Evolutionary conservation across 371 early-diverging fungal genomes (phyloP).

Genomic region (Mortierella sp.): DNA sequence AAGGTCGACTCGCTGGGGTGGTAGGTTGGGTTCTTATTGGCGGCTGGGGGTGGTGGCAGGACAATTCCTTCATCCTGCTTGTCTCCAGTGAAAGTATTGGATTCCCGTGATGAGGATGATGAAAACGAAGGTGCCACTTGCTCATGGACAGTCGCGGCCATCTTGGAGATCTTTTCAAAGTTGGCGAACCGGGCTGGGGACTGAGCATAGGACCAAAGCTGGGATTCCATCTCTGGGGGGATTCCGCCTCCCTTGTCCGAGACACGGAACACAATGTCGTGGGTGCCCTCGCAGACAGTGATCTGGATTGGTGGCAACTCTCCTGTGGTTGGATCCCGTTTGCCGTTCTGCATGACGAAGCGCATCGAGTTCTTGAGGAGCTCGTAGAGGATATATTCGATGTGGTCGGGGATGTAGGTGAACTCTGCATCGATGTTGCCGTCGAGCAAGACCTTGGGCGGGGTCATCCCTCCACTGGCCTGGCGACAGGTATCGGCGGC

Average conservation of each 20-base stretch:
- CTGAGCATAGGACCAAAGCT: slow-evolving; percentile 87
- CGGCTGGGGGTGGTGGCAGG: slow-evolving; percentile 44
- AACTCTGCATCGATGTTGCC: slow-evolving; percentile 73
- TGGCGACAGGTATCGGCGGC: slow-evolving; percentile 52
- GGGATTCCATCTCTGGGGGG: slow-evolving; percentile 66
- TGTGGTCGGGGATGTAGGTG: slow-evolving; percentile 91
- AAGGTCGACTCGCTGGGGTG: slow-evolving; percentile 23
- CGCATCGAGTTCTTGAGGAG: slow-evolving; percentile 91
- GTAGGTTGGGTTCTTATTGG: slow-evolving; percentile 16
- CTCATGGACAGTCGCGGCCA: slow-evolving; percentile 73
- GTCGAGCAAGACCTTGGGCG: slow-evolving; percentile 70
- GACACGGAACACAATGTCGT: slow-evolving; percentile 89
- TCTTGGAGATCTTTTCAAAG: slow-evolving; percentile 70
- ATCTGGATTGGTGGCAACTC: slow-evolving; percentile 80
- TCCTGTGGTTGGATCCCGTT: slow-evolving; percentile 18
- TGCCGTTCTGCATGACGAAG: slow-evolving; percentile 60
- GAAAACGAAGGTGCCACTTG: slow-evolving; percentile 43
- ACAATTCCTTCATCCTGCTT: slow-evolving; percentile 12
- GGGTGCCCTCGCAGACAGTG: slow-evolving; percentile 82
- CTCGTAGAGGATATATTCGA: slow-evolving; percentile 95
- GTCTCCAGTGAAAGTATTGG: neutral
- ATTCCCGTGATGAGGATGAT: neutral
- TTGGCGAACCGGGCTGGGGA: slow-evolving; percentile 65
- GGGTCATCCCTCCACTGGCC: slow-evolving; percentile 39
- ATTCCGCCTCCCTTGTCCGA: slow-evolving; percentile 96